Percentiles rank a stretch among this genome's conserved stretches.
These are phyloP conservation scores for Curvularia eragrostidis DNA, from an alignment of 2,329 filamentous ascomycete species.

Conservation along the genomic window DNA sequence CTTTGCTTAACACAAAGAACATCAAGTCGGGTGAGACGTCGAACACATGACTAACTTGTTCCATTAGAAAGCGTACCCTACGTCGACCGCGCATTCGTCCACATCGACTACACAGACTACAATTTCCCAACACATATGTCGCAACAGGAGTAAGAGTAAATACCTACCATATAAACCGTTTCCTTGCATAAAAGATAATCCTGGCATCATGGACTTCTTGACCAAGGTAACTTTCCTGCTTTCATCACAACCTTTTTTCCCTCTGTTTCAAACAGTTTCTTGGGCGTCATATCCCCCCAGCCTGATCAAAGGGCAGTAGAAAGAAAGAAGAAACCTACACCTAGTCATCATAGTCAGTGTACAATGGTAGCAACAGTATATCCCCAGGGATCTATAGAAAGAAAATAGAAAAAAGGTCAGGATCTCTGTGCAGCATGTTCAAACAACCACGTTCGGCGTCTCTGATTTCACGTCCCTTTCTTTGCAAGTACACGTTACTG, in stretches of 20 bases:
- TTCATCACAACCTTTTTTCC: background rate
- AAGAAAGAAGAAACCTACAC: background rate
- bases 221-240: background rate
- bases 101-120: conserved; percentile 59
- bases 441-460: no score
- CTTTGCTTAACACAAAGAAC: background rate
- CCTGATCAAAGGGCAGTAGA: background rate
- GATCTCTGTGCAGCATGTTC: no score
- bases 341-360: background rate
- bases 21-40: no score
- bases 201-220: background rate
- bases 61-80: conserved; percentile 72
- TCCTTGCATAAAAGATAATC: background rate
- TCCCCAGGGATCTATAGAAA: background rate
- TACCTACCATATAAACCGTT: background rate
- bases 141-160: conserved; percentile 50
- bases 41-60: conserved; percentile 14
- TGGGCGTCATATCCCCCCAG: background rate
- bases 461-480: no score
- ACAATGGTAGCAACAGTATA: background rate
- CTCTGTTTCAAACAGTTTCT: background rate
- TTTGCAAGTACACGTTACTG: no score
- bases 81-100: conserved; percentile 65
- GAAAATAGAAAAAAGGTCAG: no score
- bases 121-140: conserved; percentile 60